A percentile compares a stretch with the other conserved stretches of the same genome.
Evolutionary conservation across 2,329 filamentous ascomycete genomes (phyloP).

Genomic region (Aspergillus novofumigatus): DNA sequence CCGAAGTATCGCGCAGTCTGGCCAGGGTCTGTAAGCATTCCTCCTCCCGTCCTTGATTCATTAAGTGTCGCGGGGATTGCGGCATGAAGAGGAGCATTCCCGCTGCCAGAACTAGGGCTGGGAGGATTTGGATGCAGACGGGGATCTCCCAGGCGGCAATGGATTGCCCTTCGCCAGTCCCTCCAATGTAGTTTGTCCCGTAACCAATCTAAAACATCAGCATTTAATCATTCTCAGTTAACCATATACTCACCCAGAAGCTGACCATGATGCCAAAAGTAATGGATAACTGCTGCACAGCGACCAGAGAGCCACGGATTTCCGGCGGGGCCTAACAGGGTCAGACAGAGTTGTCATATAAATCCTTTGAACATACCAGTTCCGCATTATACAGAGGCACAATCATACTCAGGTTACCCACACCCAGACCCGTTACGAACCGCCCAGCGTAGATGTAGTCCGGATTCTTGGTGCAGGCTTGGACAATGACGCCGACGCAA

Average conservation of each 20-base stretch:
- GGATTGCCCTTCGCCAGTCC: constrained; percentile 54
- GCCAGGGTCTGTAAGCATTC: constrained; percentile 63
- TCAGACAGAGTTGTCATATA: neutral
- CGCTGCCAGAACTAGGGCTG: constrained; percentile 60
- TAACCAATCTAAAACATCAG: constrained; percentile 35
- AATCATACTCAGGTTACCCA: constrained; percentile 40
- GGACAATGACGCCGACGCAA: constrained; percentile 35
- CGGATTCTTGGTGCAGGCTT: constrained; percentile 29
- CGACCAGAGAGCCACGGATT: constrained; percentile 40
- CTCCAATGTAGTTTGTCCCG: constrained; percentile 60
- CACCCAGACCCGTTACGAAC: constrained; percentile 41
- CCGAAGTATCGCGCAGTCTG: constrained; percentile 57
- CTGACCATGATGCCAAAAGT: constrained; percentile 43
- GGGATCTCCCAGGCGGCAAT: constrained; percentile 72
- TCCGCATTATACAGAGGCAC: constrained; percentile 40
- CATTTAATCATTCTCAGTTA: neutral
- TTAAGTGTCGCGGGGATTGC: constrained; percentile 69
- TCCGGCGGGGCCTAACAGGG: constrained; percentile 34
- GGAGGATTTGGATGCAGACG: constrained; percentile 65
- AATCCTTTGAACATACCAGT: constrained; percentile 15
- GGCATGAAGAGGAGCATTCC: constrained; percentile 74
- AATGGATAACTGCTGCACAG: constrained; percentile 42
- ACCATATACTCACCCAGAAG: constrained; percentile 32
- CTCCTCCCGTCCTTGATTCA: constrained; percentile 63
- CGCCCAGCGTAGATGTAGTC: constrained; percentile 37